Conservation (phyloP, 2,329 filamentous ascomycete species). For the Pseudogymnoascus sp. region DNA sequence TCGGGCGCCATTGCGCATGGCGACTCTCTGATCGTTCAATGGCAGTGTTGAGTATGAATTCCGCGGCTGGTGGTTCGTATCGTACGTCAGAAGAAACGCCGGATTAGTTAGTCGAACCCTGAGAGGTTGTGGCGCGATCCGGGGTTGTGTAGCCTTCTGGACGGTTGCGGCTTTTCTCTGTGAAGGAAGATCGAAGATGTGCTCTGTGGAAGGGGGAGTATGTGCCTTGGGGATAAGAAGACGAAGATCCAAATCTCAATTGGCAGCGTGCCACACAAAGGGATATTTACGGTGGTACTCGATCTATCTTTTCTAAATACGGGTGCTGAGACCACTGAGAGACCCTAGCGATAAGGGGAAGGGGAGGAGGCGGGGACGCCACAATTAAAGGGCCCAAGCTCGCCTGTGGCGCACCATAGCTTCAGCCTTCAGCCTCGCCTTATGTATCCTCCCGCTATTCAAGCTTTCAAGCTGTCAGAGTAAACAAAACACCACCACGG, state of each 20-base stretch:
- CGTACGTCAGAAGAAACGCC: background rate
- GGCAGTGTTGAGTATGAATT: background rate
- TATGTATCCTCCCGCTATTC: background rate
- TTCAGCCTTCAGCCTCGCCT: background rate
- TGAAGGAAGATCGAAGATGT: background rate
- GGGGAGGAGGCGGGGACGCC: background rate
- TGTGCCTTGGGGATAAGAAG: background rate
- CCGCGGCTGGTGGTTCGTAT: background rate
- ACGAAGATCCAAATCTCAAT: background rate
- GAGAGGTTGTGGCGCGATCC: background rate
- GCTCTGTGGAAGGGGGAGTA: background rate
- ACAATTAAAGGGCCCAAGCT: background rate
- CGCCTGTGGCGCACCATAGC: background rate
- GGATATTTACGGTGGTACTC: background rate
- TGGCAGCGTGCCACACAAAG: background rate
- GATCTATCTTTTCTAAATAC: slow-evolving; percentile 5
- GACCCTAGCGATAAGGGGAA: slow-evolving; percentile 7
- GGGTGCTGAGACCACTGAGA: slow-evolving; percentile 5
- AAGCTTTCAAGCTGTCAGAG: background rate
- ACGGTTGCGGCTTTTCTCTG: background rate
- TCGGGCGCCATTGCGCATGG: slow-evolving; percentile 31
- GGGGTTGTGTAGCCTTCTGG: background rate
- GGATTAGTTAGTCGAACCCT: background rate
- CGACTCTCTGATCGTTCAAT: background rate
- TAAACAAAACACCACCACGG: background rate